Evolutionary conservation across 345 rosid genomes (phyloP), one percentile per base, ranked within the genome.

Genomic region (Reutealis trisperma): DNA sequence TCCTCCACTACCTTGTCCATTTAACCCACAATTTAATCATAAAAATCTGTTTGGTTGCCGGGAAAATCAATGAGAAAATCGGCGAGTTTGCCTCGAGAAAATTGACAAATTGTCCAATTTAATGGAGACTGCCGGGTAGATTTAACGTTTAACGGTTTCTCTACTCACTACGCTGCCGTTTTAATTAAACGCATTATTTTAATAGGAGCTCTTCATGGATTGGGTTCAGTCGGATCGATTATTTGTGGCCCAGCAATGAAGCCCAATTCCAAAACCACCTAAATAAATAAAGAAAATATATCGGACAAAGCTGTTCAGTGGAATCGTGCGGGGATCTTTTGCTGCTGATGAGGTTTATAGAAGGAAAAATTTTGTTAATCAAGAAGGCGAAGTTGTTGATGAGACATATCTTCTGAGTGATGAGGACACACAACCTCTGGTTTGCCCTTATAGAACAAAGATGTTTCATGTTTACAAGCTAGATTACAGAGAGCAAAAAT

Each of bases 1-100:
- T 89, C 92, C 54, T 90, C 92, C 62, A 77, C 92, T 30, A 95
- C 94, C 86, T 88, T 84, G 75, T 95, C 99, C 99, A 95, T 94
- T 47, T 37, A 25, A 25, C 22, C 32, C 58, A 22, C 8, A 42
- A 41, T 12, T 22, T 24, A 37, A 37, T 41, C 27, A 37, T 0
- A 66, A 21, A 19, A 19, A 42, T 22, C 27, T 66, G 70, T 66
- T 11, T 66, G 70, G 52, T 8, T 42, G 16, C 45, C 27, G 25
- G 69, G 16, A 41, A 41, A 41, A 41, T 66, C 22, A 66, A 21
- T 41, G 70, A 41, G 70, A 24, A 66, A 37, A 37, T 37, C 41
- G 41, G 6, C 0, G 41, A 27, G 30, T 27, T 27, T 27, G 30
- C 30, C 30, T 0, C 30, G 1, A 27, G 30, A 5, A 37, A 37